Base-by-base conservation (phyloP, 805 yeast species). In the Hanseniaspora mollemarum region DNA sequence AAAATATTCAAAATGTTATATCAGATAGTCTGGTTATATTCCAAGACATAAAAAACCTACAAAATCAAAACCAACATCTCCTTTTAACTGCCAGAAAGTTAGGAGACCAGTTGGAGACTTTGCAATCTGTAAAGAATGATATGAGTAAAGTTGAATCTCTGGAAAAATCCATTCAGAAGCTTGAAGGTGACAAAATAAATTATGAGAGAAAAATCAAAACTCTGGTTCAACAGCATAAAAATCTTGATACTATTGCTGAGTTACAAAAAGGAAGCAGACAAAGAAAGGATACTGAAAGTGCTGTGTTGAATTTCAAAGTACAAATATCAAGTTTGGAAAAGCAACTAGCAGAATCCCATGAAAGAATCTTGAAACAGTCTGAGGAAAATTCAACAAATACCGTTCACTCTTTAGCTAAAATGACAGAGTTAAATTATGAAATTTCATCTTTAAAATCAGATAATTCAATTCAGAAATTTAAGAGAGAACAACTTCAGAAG, bases 1-100 rank as follows among this genome's bases (percentile, higher is more conserved):
- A 61, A 2, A 95, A 86, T 59, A 80, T 94, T 0, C 90, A 83
- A 57, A 62, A 59, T 29, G 50, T 87, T 35, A 85, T 90, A 22
- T 71, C 87, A 9, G 82, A 83, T 50, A 72, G 94, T 53, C 68
- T 92, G 38, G 80, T 86, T 0, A 74, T 77, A 8, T 90, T 88
- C 66, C 75, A 73, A 39, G 75, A 74, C 58, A 72, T 84, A 13
- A 68, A 73, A 12, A 94, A 83, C 44, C 67, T 90, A 46, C 84
- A 86, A 58, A 67, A 73, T 46, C 83, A 80, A 63, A 90, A 90
- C 60, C 77, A 80, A 56, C 83, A 86, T 48, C 70, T 90, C 25
- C 65, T 87, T 32, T 67, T 71, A 33, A 77, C 83, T 1, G 77
- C 84, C 0, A 74, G 97, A 55, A 76, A 76, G 46, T 68, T 90